Evolutionary conservation across 768 basidiomycete species (phyloP).

Genomic region (Rossbeevera mucosa): DNA sequence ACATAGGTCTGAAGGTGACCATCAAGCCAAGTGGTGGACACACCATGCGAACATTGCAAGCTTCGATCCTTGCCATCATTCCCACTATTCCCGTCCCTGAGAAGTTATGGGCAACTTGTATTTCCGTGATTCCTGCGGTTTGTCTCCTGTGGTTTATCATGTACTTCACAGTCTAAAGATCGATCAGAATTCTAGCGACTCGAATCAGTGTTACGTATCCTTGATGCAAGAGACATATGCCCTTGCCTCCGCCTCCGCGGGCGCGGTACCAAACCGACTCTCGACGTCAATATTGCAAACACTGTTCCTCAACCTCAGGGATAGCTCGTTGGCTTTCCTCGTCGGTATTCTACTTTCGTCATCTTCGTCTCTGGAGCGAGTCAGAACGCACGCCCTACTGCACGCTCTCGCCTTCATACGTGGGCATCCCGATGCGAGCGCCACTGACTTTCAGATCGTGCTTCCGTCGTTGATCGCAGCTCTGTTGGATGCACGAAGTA

Average conservation of each 20-base stretch:
- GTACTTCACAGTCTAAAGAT: constrained; percentile 7
- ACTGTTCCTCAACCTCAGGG: constrained; percentile 64
- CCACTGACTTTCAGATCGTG: constrained; percentile 77
- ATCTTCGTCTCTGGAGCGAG: constrained; percentile 26
- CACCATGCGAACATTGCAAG: constrained; percentile 54
- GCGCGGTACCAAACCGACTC: constrained; percentile 38
- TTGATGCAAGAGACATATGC: constrained; percentile 64
- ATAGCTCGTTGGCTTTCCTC: constrained; percentile 76
- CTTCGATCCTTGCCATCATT: constrained; percentile 50
- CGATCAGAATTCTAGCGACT: constrained; percentile 9
- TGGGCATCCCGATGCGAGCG: constrained; percentile 55
- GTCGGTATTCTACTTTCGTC: constrained; percentile 60
- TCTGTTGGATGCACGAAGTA: constrained; percentile 32
- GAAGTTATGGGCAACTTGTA: constrained; percentile 42
- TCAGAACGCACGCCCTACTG: constrained; percentile 54
- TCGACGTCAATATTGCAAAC: constrained; percentile 54
- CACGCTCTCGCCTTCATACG: constrained; percentile 80
- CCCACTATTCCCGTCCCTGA: constrained; percentile 45
- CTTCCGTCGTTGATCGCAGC: constrained; percentile 65
- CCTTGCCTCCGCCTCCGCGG: constrained; percentile 54
- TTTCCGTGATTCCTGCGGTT: constrained; percentile 37
- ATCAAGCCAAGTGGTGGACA: constrained; percentile 57
- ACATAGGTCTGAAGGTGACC: constrained; percentile 46
- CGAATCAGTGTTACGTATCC: constrained; percentile 44
- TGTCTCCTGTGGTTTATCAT: constrained; percentile 4